Base-by-base conservation (phyloP, 345 rosid genomes). In the Gossypium herbaceum region DNA sequence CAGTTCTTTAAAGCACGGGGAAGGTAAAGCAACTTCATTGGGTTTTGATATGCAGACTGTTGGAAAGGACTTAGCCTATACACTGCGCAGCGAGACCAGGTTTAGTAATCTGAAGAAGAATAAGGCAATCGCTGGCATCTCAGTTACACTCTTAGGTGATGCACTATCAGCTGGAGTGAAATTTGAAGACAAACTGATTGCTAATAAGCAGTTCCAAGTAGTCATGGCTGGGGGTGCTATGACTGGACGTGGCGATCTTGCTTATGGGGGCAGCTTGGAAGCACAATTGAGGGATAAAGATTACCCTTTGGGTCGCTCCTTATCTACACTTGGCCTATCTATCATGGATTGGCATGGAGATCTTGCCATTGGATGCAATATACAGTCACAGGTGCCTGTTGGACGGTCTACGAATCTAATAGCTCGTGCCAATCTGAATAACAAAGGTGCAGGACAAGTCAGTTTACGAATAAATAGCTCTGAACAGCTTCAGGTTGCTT, bases 341-440 rank as follows among this genome's bases (percentile, higher is more conserved):
- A 86, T 89, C 68, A 95, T 95, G 98, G 99, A 95, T 77, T 95
- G 99, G 99, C 99, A 91, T 17, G 98, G 99, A 8, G 98, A 93
- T 81, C 94, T 93, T 68, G 97, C 99, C 51, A 80, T 95, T 24
- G 97, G 98, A 69, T 92, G 99, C 79, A 95, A 95, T 64, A 43
- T 91, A 77, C 99, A 95, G 83, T 88, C 94, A 47, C 98, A 93
- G 85, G 44, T 95, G 8, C 98, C 98, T 5, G 62, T 95, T 27
- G 99, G 99, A 44, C 94, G 92, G 71, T 81, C 88, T 34, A 82
- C 93, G 55, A 95, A 90, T 74, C 51, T 95, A 78, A 86, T 90
- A 1, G 91, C 90, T 20, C 96, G 98, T 2, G 97, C 91, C 60
- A 95, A 87, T 84, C 72, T 93, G 84, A 95, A 93, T 81, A 95